Evolutionary conservation across 805 yeast genomes (phyloP), one percentile per base, ranked within the genome.

Genomic region (Tetrapisispora arboricola): DNA sequence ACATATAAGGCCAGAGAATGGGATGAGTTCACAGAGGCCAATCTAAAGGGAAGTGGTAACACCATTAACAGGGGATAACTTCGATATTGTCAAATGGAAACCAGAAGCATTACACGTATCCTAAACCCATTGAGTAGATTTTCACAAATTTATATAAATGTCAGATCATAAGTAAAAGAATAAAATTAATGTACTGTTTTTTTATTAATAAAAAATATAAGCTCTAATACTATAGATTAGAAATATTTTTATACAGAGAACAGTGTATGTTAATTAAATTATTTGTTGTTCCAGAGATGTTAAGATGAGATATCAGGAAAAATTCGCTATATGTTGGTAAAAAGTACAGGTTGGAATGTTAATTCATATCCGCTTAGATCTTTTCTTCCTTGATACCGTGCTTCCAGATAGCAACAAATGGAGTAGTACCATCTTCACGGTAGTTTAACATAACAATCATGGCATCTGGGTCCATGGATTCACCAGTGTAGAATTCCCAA

Each of bases 401-500:
- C 76, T 90, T 92, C 98, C 98, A 92, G 82, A 88, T 80, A 54
- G 88, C 86, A 63, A 90, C 92, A 74, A 66, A 92, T 65, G 98
- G 98, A 58, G 98, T 92, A 60, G 80, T 75, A 76, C 98, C 98
- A 67, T 92, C 97, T 76, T 92, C 98, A 75, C 98, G 94, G 87
- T 90, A 92, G 94, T 92, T 92, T 72, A 92, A 84, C 69, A 92
- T 79, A 57, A 87, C 86, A 65, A 92, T 72, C 98, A 92, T 92
- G 58, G 82, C 98, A 72, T 92, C 98, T 69, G 98, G 98, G 80
- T 92, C 96, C 98, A 92, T 92, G 66, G 95, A 84, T 76, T 90
- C 97, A 77, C 98, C 97, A 57, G 96, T 90, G 88, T 72, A 92
- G 79, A 92, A 92, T 67, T 92, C 98, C 94, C 94, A 92, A 80